Conservation (phyloP, 129 eudicot genomes). For the Flaveria ramosissima region DNA sequence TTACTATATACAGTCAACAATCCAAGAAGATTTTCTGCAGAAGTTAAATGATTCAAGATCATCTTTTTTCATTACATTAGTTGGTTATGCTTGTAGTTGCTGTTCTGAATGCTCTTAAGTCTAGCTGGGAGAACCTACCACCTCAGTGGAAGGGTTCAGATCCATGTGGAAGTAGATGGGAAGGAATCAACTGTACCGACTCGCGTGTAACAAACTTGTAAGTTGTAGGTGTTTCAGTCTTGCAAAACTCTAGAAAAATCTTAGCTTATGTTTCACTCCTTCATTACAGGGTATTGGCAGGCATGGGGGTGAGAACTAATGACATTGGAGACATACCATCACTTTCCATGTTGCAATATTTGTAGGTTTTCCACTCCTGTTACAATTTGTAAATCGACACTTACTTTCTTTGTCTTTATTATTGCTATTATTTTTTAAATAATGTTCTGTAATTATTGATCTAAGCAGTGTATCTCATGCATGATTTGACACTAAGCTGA, state of each 20-base stretch:
- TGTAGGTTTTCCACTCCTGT: conserved; percentile 54
- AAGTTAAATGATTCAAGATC: no score
- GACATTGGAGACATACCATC: conserved; percentile 63
- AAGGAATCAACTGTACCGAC: conserved; percentile 66
- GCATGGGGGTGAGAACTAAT: conserved; percentile 52
- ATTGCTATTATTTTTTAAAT: no score
- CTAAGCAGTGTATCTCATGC: neutral
- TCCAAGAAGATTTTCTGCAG: no score
- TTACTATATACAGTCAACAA: no score
- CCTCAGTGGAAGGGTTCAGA: conserved; percentile 77
- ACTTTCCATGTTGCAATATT: conserved; percentile 50
- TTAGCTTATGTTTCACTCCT: neutral
- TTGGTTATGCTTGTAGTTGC: conserved; percentile 45
- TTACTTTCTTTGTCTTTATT: no score
- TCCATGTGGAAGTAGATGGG: conserved; percentile 88
- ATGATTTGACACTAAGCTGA: neutral
- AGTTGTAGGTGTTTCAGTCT: conserved; percentile 24
- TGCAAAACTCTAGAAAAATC: neutral
- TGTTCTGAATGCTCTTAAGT: conserved; percentile 51
- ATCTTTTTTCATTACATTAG: neutral
- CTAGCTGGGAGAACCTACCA: conserved; percentile 77
- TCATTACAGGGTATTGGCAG: conserved; percentile 55
- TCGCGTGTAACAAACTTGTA: conserved; percentile 71
- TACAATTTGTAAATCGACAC: neutral
- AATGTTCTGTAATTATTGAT: neutral